A percentile compares a stretch with the other conserved stretches of the same genome.
Evolutionary conservation across 1,139 yeast species (phyloP).

Genomic region (Chernovozyma aurita): DNA sequence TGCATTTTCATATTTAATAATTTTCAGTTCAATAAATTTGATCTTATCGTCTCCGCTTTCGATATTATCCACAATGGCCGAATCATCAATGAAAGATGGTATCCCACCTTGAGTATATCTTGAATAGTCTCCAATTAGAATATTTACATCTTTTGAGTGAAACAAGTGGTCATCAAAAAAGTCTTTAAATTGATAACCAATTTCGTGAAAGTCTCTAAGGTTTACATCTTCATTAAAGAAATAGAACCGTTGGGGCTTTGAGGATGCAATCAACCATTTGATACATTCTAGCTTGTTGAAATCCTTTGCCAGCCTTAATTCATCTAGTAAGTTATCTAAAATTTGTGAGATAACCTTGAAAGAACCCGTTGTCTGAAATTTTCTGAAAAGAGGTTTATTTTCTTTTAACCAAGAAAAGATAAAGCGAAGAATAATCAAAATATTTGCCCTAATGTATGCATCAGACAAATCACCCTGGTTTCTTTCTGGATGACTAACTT

Average conservation of each 20-base stretch:
- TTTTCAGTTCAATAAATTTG: slow-evolving; percentile 4
- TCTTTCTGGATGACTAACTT: neutral
- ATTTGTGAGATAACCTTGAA: neutral
- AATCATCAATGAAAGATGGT: slow-evolving; percentile 24
- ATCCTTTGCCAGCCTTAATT: neutral
- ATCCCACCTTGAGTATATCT: slow-evolving; percentile 13
- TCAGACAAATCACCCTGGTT: neutral
- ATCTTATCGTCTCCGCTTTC: slow-evolving; percentile 4
- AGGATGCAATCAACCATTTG: neutral
- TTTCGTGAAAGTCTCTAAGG: slow-evolving; percentile 52
- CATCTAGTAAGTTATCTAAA: neutral
- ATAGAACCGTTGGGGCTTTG: slow-evolving; percentile 41
- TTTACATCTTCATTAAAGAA: slow-evolving; percentile 62
- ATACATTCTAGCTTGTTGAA: neutral
- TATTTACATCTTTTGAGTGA: slow-evolving; percentile 24
- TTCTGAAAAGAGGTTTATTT: neutral
- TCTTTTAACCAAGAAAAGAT: slow-evolving; percentile 4
- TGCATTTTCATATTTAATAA: slow-evolving; percentile 16
- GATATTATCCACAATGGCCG: slow-evolving; percentile 3
- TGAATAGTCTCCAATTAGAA: slow-evolving; percentile 31
- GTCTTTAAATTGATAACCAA: slow-evolving; percentile 52
- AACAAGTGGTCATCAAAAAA: slow-evolving; percentile 51
- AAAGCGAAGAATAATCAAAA: slow-evolving; percentile 1
- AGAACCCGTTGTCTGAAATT: neutral
- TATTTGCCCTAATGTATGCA: slow-evolving; percentile 3